phyloP scores from a whole-genome alignment of 345 rosid genomes.

The Acer negundo region DNA sequence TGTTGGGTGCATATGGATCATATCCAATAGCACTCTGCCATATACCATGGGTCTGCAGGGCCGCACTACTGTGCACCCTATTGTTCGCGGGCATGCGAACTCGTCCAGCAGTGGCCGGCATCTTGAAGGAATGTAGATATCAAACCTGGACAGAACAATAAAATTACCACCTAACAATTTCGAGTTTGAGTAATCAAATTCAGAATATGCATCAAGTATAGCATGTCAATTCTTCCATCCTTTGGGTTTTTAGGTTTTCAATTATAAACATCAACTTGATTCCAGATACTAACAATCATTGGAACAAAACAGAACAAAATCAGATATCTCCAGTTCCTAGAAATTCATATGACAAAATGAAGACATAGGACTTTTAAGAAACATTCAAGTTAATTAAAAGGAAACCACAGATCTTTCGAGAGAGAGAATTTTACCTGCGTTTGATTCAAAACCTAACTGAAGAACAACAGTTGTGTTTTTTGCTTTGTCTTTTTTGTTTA shows the following conservation, averaged over 20 bases:
- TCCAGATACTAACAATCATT: neutral
- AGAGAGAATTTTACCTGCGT: slow-evolving; percentile 1
- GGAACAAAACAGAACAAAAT: neutral
- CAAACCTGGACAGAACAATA: neutral
- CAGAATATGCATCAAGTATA: neutral
- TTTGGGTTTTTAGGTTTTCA: no score
- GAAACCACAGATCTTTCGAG: neutral
- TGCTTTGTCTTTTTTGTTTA: neutral
- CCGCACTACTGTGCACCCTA: slow-evolving; percentile 98
- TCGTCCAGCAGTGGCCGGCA: slow-evolving; percentile 99
- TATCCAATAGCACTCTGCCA: slow-evolving; percentile 99
- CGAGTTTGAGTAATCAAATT: neutral
- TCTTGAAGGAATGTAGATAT: slow-evolving; percentile 36
- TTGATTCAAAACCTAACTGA: neutral
- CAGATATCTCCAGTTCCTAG: neutral
- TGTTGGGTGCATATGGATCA: slow-evolving; percentile 92
- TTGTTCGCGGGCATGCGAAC: slow-evolving; percentile 99
- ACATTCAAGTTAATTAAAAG: neutral
- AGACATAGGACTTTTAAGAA: neutral
- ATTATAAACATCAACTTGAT: no score
- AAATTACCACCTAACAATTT: neutral
- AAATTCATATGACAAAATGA: neutral
- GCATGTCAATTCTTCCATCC: neutral
- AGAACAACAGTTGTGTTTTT: neutral
- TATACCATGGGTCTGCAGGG: slow-evolving; percentile 94